These are phyloP conservation scores for Quercus aquifolioides DNA, from an alignment of 306 rosid genomes.

Conservation along the genomic window DNA sequence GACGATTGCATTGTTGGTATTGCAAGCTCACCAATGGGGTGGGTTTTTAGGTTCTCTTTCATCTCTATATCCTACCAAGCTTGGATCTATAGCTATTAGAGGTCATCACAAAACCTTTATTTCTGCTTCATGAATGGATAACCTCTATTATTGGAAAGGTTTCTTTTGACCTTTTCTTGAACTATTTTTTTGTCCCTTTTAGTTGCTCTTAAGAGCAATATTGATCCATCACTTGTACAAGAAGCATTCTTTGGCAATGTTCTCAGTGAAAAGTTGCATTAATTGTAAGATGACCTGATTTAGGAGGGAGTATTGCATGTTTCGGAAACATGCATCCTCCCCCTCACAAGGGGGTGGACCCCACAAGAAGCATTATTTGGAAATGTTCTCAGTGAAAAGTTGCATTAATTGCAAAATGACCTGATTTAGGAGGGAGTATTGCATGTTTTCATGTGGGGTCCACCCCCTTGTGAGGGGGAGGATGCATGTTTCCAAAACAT, in stretches of 20 bases:
- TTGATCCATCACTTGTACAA: constrained; percentile 83
- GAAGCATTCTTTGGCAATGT: constrained; percentile 95
- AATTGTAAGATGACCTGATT: constrained; percentile 82
- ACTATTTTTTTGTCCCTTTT: constrained; percentile 11
- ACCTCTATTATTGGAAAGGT: neutral
- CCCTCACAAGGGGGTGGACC: too few species aligned
- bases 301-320: constrained; percentile 18
- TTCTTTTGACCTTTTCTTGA: neutral
- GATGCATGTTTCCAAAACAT: too few species aligned
- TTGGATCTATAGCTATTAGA: constrained; percentile 82
- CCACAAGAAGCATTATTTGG: too few species aligned
- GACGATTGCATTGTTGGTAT: constrained; percentile 90
- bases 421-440: too few species aligned
- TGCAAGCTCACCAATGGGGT: constrained; percentile 96
- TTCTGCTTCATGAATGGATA: neutral
- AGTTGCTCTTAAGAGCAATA: constrained; percentile 96
- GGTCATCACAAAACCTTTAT: constrained; percentile 38
- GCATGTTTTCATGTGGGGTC: too few species aligned
- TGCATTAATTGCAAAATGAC: too few species aligned
- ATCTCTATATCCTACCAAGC: constrained; percentile 84
- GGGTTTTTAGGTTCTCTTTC: constrained; percentile 87
- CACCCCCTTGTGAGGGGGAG: too few species aligned
- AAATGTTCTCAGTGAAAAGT: too few species aligned
- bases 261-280: constrained; percentile 94
- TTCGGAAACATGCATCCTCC: too few species aligned